phyloP scores from a whole-genome alignment of 192 early-diverging fungal species.

The Nowakowskiella sp. region DNA sequence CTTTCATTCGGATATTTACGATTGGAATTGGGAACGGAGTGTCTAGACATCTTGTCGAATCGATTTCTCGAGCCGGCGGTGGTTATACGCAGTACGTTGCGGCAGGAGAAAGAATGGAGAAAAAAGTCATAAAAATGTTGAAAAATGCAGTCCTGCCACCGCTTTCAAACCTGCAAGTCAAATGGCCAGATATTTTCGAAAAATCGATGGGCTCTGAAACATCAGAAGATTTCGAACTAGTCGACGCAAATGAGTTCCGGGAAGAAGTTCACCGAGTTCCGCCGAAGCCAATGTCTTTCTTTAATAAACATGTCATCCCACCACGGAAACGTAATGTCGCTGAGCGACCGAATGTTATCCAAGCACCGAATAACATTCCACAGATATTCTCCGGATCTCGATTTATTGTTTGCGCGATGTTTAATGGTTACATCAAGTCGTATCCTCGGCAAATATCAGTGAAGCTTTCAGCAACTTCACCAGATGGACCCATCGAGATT shows the following conservation, averaged over 20 bases:
- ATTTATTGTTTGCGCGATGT: constrained; percentile 30
- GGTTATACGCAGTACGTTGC: constrained; percentile 42
- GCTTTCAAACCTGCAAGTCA: constrained; percentile 35
- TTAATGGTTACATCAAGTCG: constrained; percentile 25
- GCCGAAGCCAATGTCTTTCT: constrained; percentile 12
- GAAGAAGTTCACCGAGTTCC: constrained; percentile 4
- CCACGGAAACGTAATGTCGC: no score
- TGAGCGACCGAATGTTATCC: constrained; percentile 25
- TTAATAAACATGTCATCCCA: constrained; percentile 17
- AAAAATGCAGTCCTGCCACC: constrained; percentile 36
- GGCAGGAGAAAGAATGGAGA: constrained; percentile 37
- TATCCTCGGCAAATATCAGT: no score
- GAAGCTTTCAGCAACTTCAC: constrained; percentile 17
- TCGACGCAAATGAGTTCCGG: constrained; percentile 2
- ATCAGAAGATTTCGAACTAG: constrained; percentile 21
- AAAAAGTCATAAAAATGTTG: constrained; percentile 44
- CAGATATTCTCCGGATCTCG: constrained; percentile 23
- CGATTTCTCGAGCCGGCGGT: constrained; percentile 36
- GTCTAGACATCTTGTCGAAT: constrained; percentile 40
- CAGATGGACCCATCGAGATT: constrained; percentile 33
- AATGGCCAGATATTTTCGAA: constrained; percentile 15
- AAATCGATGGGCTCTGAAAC: constrained; percentile 11
- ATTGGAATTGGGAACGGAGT: constrained; percentile 40
- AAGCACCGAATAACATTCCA: constrained; percentile 25
- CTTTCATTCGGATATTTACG: constrained; percentile 33